Percentiles rank a stretch among this genome's conserved stretches.
Conservation (phyloP, 441 rosid species). For the Adansonia rubrostipa region DNA sequence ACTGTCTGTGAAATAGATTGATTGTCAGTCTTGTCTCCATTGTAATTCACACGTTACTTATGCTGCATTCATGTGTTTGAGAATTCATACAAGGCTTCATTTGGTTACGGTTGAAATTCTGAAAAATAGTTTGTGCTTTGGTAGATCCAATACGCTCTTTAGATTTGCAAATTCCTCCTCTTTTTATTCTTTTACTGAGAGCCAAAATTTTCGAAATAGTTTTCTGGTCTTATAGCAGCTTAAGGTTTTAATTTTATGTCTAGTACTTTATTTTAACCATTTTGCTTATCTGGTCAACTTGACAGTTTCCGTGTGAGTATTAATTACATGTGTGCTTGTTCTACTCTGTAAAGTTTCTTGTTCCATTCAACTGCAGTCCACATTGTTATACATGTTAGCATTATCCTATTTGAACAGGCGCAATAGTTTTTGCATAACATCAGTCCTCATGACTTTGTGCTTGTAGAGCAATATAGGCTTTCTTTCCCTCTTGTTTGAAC, state of each 20-base stretch:
- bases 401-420: not conserved
- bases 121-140: slow-evolving; percentile 4
- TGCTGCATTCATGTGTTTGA: slow-evolving; percentile 11
- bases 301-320: slow-evolving; percentile 5
- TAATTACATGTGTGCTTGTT: not conserved
- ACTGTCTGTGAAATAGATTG: slow-evolving; percentile 17
- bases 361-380: not conserved
- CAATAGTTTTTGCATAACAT: slow-evolving; percentile 5
- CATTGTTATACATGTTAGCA: not conserved
- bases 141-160: not conserved
- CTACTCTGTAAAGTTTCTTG: not conserved
- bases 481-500: not conserved
- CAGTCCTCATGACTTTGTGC: not conserved
- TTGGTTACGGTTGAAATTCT: not conserved
- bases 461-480: not conserved
- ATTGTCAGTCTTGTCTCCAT: not conserved
- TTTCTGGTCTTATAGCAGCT: not conserved
- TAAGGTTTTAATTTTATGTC: slow-evolving; percentile 6
- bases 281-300: slow-evolving; percentile 7
- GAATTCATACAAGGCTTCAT: not conserved
- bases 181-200: slow-evolving; percentile 9
- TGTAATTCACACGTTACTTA: not conserved
- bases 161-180: slow-evolving; percentile 1
- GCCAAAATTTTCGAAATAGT: not conserved
- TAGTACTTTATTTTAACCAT: not conserved